Evolutionary conservation across 495 filamentous ascomycete species (phyloP).

Genomic region (Tuber magnatum): DNA sequence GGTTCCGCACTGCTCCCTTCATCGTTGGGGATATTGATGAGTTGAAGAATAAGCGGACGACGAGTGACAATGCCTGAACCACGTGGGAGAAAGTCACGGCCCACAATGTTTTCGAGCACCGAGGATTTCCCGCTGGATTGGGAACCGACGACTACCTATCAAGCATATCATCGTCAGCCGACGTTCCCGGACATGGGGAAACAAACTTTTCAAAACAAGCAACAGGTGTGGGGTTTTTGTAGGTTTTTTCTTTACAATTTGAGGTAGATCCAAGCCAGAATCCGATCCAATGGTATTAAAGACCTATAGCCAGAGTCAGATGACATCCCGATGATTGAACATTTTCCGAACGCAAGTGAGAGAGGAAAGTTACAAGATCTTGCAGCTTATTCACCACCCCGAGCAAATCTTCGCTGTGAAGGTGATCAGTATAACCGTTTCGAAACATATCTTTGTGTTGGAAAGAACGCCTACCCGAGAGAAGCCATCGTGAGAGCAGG

Average conservation of each 20-base stretch:
- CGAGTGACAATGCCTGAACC: slow-evolving; percentile 95
- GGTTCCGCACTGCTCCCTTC: slow-evolving; percentile 59
- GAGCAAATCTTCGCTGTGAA: slow-evolving; percentile 83
- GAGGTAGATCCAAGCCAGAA: slow-evolving; percentile 81
- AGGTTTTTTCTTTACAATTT: slow-evolving; percentile 61
- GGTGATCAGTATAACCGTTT: slow-evolving; percentile 37
- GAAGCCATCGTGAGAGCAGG: slow-evolving; percentile 31
- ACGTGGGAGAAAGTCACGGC: slow-evolving; percentile 90
- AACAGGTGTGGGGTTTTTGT: slow-evolving; percentile 39
- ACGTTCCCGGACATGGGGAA: slow-evolving; percentile 22
- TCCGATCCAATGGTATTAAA: slow-evolving; percentile 99
- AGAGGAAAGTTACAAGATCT: slow-evolving; percentile 56
- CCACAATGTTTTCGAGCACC: slow-evolving; percentile 97
- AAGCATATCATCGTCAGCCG: slow-evolving; percentile 30
- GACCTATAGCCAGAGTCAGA: slow-evolving; percentile 42
- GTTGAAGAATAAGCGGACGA: slow-evolving; percentile 86
- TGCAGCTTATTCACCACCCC: slow-evolving; percentile 92
- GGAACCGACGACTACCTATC: slow-evolving; percentile 92
- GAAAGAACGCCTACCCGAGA: slow-evolving; percentile 34
- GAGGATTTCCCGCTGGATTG: slow-evolving; percentile 99
- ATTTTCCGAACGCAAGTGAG: neutral
- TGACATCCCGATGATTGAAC: neutral
- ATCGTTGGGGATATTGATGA: slow-evolving; percentile 93
- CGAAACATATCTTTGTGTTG: slow-evolving; percentile 11
- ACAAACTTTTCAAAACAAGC: slow-evolving; percentile 21